These are phyloP conservation scores for Trichophyton verrucosum DNA, from an alignment of 2,329 filamentous ascomycete species.

Conservation along the genomic window DNA sequence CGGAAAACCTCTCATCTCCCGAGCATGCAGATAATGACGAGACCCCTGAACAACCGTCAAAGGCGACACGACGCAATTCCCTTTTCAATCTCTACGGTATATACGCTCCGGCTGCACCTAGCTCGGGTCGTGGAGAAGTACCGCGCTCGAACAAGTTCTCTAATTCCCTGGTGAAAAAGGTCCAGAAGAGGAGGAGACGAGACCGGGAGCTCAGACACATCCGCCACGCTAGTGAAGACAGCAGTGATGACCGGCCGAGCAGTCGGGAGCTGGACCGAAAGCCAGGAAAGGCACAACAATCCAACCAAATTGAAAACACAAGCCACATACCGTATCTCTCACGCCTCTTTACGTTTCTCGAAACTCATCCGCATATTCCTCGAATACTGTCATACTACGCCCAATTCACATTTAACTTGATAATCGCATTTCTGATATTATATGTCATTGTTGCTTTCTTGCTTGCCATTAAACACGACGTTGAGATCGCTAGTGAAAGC, in stretches of 20 bases:
- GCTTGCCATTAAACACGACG: slow-evolving; percentile 59
- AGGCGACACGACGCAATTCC: slow-evolving; percentile 27
- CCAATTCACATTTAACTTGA: slow-evolving; percentile 44
- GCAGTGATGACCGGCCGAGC: slow-evolving; percentile 29
- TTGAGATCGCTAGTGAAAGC: slow-evolving; percentile 57
- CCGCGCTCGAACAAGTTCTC: slow-evolving; percentile 37
- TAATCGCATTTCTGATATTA: slow-evolving; percentile 36
- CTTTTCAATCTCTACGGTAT: slow-evolving; percentile 32
- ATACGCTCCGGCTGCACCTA: slow-evolving; percentile 28
- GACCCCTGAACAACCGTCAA: slow-evolving; percentile 32
- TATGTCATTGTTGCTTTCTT: slow-evolving; percentile 61
- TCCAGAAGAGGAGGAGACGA: slow-evolving; percentile 40
- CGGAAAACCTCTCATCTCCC: slow-evolving; percentile 35
- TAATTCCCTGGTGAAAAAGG: slow-evolving; percentile 33
- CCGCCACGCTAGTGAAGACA: slow-evolving; percentile 32
- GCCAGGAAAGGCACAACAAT: neutral
- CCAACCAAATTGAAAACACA: neutral
- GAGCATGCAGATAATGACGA: slow-evolving; percentile 38
- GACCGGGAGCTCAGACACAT: slow-evolving; percentile 34
- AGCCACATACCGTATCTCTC: slow-evolving; percentile 26
- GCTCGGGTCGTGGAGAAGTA: slow-evolving; percentile 55
- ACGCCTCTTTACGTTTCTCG: slow-evolving; percentile 49
- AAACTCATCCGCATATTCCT: slow-evolving; percentile 52
- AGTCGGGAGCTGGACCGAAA: slow-evolving; percentile 21
- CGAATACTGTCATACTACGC: slow-evolving; percentile 55